phyloP scores from a whole-genome alignment of 106 monocot genomes.

The Amphibolis antarctica region DNA sequence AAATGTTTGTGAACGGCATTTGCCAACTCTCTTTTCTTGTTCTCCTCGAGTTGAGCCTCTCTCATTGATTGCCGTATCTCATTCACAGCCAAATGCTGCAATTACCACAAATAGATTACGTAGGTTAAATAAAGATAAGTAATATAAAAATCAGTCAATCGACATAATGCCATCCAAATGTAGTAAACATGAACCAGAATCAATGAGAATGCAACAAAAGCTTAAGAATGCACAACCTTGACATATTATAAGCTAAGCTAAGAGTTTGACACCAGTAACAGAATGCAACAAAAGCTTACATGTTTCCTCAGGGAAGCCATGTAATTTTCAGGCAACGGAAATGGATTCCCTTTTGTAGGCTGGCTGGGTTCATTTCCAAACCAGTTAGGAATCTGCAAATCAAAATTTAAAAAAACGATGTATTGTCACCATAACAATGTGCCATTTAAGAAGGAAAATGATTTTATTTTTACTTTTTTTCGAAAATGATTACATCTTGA shows the following conservation, averaged over 20 bases:
- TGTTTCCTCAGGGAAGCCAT: slow-evolving; percentile 37
- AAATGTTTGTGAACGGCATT: slow-evolving; percentile 65
- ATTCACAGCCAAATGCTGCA: slow-evolving; percentile 34
- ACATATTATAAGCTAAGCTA: too few relatives aligned
- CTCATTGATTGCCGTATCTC: slow-evolving; percentile 62
- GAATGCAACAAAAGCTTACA: slow-evolving; percentile 23
- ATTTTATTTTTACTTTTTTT: too few relatives aligned
- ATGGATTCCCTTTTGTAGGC: slow-evolving; percentile 47
- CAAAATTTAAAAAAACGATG: too few relatives aligned
- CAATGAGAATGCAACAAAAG: too few relatives aligned
- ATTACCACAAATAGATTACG: neutral
- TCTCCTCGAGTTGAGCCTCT: slow-evolving; percentile 52
- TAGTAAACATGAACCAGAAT: too few relatives aligned
- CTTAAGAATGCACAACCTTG: too few relatives aligned
- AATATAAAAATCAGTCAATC: too few relatives aligned
- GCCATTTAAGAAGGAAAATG: neutral
- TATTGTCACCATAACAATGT: neutral
- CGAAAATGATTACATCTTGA: neutral
- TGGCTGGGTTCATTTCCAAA: slow-evolving; percentile 26
- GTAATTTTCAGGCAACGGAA: slow-evolving; percentile 55
- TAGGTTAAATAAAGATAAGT: too few relatives aligned
- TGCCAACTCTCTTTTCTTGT: slow-evolving; percentile 46
- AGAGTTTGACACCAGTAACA: too few relatives aligned
- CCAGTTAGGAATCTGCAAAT: slow-evolving; percentile 71
- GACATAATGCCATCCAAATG: too few relatives aligned